Evolutionary conservation across 176 grass and related monocot species (phyloP).

Genomic region (Oryza nivara): DNA sequence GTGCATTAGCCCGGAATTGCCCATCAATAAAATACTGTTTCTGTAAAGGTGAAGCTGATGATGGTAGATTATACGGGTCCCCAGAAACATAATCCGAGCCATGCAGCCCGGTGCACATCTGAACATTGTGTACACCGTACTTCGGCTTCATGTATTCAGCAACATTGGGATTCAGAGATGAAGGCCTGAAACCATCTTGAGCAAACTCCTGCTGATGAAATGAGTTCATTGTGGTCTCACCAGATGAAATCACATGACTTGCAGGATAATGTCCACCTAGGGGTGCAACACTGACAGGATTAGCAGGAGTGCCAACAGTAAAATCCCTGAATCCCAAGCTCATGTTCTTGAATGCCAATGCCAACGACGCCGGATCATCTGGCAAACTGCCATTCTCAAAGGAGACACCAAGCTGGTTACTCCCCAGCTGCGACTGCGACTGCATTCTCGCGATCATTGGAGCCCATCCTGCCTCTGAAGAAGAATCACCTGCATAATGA

Average conservation of each 20-base stretch:
- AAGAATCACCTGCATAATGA: constrained; percentile 11
- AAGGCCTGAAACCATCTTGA: constrained; percentile 20
- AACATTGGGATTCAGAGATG: constrained; percentile 28
- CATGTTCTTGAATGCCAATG: constrained; percentile 43
- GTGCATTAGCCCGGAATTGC: not conserved
- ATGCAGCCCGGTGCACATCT: constrained; percentile 10
- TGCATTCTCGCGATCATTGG: not conserved
- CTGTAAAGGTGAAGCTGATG: constrained; percentile 29
- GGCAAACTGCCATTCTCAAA: constrained; percentile 20
- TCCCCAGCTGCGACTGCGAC: not conserved
- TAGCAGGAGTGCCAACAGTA: not conserved
- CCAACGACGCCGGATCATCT: constrained; percentile 43
- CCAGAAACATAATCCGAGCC: constrained; percentile 7
- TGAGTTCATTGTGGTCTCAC: not conserved
- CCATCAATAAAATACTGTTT: constrained; percentile 30
- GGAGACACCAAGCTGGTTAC: not conserved
- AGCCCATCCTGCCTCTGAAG: not conserved
- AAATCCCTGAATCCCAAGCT: constrained; percentile 40
- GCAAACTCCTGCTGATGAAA: not conserved
- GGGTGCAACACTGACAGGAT: not conserved
- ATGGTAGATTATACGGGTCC: not conserved
- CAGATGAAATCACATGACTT: not conserved
- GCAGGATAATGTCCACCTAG: not conserved
- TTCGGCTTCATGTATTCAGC: constrained; percentile 23
- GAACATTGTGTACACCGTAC: not conserved